Evolutionary conservation across 176 grass and related monocot genomes (phyloP), one percentile per base, ranked within the genome.

Genomic region (Oryza nivara): DNA sequence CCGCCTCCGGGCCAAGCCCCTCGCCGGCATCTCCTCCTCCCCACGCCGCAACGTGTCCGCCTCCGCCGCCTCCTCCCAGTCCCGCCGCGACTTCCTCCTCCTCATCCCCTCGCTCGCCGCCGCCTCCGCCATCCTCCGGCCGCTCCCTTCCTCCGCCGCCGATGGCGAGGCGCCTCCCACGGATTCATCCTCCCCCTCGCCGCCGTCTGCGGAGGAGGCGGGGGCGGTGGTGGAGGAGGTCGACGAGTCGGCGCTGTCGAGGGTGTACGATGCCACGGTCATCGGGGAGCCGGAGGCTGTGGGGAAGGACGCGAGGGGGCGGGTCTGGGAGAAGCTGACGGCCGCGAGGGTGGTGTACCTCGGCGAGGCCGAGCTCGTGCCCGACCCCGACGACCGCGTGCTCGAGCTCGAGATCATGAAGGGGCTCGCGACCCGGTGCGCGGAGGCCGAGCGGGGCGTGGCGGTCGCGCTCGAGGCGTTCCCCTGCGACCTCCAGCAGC

Each of bases 201-300:
- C 45, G 23, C 61, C 78, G 32, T 25, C 89, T 0, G 4, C 73
- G 22, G 40, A 48, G 66, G 83, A 76, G 12, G 44, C 52, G 70
- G 56, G 0, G 56, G 56, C 7, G 56, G 19, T 30, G 76, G 80
- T 70, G 15, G 65, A 74, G 68, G 74, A 92, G 84, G 54, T 47
- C 9, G 65, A 89, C 5, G 87, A 86, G 76, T 82, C 82, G 69
- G 70, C 94, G 78, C 35, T 87, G 65, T 95, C 96, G 70, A 92
- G 96, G 89, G 86, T 98, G 73, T 98, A 98, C 40, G 96, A 98
- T 58, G 96, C 96, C 34, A 93, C 96, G 44, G 96, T 95, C 80
- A 95, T 95, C 68, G 93, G 96, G 65, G 93, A 95, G 83, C 96
- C 96, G 38, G 51, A 95, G 85, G 96, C 96, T 20, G 75, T 98